Base-by-base conservation (phyloP, 805 yeast species). In the Zygoascus tannicola region DNA sequence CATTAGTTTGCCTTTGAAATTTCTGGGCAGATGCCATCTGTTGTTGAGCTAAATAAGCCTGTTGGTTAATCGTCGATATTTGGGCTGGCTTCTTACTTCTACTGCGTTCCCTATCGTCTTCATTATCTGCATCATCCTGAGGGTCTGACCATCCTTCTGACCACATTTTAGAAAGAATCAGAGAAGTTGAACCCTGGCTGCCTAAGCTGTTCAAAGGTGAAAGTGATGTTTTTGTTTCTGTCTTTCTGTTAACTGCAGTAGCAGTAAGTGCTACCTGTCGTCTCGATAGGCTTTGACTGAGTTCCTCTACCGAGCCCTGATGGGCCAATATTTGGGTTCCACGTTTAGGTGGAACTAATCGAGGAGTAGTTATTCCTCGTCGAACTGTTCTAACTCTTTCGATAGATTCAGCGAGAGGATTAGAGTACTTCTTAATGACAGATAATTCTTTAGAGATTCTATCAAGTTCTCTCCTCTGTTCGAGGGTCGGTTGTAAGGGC, bases 361-460 rank as follows among this genome's bases (percentile, higher is more conserved):
- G 21, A 4, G 45, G 37, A 18, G 14, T 34, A 20, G 39, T 16
- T n/a, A 22, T 12, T 3, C 40, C 40, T 18, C 22, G 30, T n/a
- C 53, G 40, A 10, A 37, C 18, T 14, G 39, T 36, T 1, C 43
- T 68, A 3, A 75, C 54, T 48, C 92, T 65, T 36, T 71, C 68
- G 23, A 85, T 59, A 2, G 85, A 74, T 39, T 77, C 82, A 4
- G 74, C 72, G 2, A 83, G 64, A 1, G 95, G 94, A 51, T 85
- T 85, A 33, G 67, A 65, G 59, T 80, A 75, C 47, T 92, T 68
- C 55, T 87, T 65, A 0, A 82, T 79, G 51, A 75, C 81, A 35
- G 78, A 65, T 50, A 78, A 82, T 55, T 85, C 94, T 48, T 88
- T 69, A 12, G 87, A 76, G 26, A 83, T 71, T 48, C 85, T 70